Base-by-base conservation (phyloP, 108 stramenopile species). In the Nannochloropsis granulata region DNA sequence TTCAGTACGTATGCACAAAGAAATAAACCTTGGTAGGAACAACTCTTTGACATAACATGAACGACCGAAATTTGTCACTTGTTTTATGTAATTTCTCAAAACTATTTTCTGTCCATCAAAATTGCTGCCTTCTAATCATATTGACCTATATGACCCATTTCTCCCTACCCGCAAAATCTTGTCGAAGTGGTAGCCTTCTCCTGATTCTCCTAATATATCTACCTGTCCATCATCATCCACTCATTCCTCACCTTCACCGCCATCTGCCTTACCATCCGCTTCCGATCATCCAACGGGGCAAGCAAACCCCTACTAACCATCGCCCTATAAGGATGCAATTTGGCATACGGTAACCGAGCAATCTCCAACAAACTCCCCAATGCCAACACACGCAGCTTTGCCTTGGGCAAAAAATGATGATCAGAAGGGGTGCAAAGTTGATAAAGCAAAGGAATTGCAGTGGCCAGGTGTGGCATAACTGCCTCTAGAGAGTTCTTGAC, bases 221-320 rank as follows among this genome's bases (percentile, higher is more conserved):
- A 71, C 11, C 56, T 71, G 11, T 71, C 86, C 2, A 86, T 78
- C 26, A 86, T 26, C 24, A 87, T 44, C 86, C 86, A 87, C 23
- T 43, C 79, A 46, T 87, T 87, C 23, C 86, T 78, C 24, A 83
- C 79, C 42, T 83, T 45, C 23, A 79, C 86, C 1, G 86, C 86
- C 12, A 78, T 79, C 42, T 87, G 86, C 34, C 86, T 56, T 21
- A 87, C 80, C 24, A 78, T 78, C 13, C 86, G 86, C 8, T 83
- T 78, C 26, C 45, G 78, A 79, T 87, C 86, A 43, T 87, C 86
- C 80, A 87, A 43, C 13, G 86, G 83, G 8, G 43, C 81, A 21
- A 79, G 23, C 23, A 87, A n/a, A 12, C 86, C 79, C 24, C 86
- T 83, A 5, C 83, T 83, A 11, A 87, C 86, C 83, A 78, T 43